phyloP scores from a whole-genome alignment of 495 filamentous ascomycete species.

The Tuber borchii region DNA sequence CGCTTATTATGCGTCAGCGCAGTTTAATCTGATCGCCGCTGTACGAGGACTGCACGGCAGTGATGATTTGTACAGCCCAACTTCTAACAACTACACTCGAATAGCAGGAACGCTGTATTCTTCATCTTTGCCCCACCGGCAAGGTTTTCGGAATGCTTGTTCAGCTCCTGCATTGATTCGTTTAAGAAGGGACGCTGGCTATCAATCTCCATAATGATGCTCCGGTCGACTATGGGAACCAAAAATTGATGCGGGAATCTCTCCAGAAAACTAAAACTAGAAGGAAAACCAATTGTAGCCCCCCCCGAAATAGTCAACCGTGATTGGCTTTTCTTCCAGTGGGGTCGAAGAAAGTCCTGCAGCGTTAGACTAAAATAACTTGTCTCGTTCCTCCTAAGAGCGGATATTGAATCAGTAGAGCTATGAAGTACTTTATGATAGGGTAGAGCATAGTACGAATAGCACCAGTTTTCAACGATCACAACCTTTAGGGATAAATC shows the following conservation, averaged over 20 bases:
- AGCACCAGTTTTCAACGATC: neutral
- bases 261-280: neutral
- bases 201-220: neutral
- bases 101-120: neutral
- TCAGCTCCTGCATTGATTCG: neutral
- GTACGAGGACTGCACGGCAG: too few relatives aligned
- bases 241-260: neutral
- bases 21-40: neutral
- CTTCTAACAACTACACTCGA: neutral
- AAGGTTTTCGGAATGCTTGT: neutral
- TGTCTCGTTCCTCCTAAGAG: neutral
- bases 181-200: neutral
- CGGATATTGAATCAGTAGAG: neutral
- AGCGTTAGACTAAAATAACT: neutral
- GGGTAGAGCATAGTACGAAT: neutral
- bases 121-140: neutral
- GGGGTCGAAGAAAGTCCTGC: neutral
- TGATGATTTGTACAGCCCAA: neutral
- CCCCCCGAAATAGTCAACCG: neutral
- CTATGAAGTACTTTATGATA: too few relatives aligned
- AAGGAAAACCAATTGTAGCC: neutral
- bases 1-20: neutral
- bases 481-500: neutral
- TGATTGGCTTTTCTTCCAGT: neutral
- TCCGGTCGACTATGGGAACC: neutral